A percentile compares a stretch with the other conserved stretches of the same genome.
phyloP scores from a whole-genome alignment of 1,284 basidiomycete species.

The Cryptococcus sp. region DNA sequence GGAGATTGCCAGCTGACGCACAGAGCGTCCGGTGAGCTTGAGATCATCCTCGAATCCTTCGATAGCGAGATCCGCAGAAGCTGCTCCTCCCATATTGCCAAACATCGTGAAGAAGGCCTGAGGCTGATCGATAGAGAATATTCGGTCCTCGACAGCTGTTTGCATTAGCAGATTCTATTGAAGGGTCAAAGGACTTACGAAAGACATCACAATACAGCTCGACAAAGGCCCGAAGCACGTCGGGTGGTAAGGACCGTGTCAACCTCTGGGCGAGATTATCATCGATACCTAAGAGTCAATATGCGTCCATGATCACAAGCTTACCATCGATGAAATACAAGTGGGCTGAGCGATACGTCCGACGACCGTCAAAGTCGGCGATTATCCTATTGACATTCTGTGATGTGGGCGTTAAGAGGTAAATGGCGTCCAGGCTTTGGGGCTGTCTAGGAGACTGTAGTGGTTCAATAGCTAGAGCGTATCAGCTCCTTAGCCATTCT shows the following conservation, averaged over 20 bases:
- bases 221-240: slow-evolving; percentile 61
- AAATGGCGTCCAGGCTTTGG: slow-evolving; percentile 83
- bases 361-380: slow-evolving; percentile 65
- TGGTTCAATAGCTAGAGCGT: slow-evolving; percentile 49
- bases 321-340: slow-evolving; percentile 92
- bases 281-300: slow-evolving; percentile 34
- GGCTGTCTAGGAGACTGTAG: slow-evolving; percentile 59
- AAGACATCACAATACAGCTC: slow-evolving; percentile 88
- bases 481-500: not conserved
- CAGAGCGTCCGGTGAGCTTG: slow-evolving; percentile 55
- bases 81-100: slow-evolving; percentile 68
- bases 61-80: slow-evolving; percentile 59
- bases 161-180: not conserved
- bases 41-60: slow-evolving; percentile 75
- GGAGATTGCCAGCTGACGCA: slow-evolving; percentile 22
- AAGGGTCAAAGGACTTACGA: slow-evolving; percentile 53
- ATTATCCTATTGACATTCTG: slow-evolving; percentile 92
- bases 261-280: slow-evolving; percentile 72
- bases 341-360: slow-evolving; percentile 82
- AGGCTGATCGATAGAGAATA: slow-evolving; percentile 72
- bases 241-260: slow-evolving; percentile 48
- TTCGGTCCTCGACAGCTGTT: slow-evolving; percentile 73
- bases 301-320: slow-evolving; percentile 5
- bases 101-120: slow-evolving; percentile 79
- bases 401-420: slow-evolving; percentile 88